phyloP scores from a whole-genome alignment of 257 asterid genomes.

The Oldenlandia corymbosa region DNA sequence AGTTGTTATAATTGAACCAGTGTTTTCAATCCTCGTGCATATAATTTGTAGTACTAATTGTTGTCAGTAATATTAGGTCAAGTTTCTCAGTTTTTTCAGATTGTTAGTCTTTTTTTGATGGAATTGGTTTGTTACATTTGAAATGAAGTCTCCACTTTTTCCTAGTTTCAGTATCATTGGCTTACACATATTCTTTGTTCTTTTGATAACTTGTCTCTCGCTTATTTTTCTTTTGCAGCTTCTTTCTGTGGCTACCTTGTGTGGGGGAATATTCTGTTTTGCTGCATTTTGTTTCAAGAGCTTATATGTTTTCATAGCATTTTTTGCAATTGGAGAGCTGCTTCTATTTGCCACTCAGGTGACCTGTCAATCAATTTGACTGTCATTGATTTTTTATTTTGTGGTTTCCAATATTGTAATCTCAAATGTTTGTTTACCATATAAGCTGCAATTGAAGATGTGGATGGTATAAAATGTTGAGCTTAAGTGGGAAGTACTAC shows the following conservation, averaged over 20 bases:
- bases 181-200: slow-evolving; percentile 5
- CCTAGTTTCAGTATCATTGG: too few species aligned
- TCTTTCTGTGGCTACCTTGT: slow-evolving; percentile 58
- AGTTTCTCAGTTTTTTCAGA: too few species aligned
- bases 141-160: too few species aligned
- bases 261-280: slow-evolving; percentile 77
- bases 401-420: slow-evolving; percentile 1
- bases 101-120: too few species aligned
- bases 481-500: not conserved
- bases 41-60: too few species aligned
- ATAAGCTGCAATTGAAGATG: not conserved
- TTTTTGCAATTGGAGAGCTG: slow-evolving; percentile 76
- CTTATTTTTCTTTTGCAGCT: slow-evolving; percentile 38
- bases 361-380: not conserved
- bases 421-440: not conserved
- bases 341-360: slow-evolving; percentile 78
- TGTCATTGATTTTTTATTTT: not conserved
- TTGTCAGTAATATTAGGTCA: too few species aligned
- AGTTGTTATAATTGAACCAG: too few species aligned
- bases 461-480: not conserved
- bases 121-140: too few species aligned
- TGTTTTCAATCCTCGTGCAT: too few species aligned
- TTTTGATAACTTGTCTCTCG: not conserved
- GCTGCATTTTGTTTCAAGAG: slow-evolving; percentile 75
- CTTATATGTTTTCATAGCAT: slow-evolving; percentile 51